These are phyloP conservation scores for Malus hybrid DNA, from an alignment of 331 rosid species.

Conservation along the genomic window DNA sequence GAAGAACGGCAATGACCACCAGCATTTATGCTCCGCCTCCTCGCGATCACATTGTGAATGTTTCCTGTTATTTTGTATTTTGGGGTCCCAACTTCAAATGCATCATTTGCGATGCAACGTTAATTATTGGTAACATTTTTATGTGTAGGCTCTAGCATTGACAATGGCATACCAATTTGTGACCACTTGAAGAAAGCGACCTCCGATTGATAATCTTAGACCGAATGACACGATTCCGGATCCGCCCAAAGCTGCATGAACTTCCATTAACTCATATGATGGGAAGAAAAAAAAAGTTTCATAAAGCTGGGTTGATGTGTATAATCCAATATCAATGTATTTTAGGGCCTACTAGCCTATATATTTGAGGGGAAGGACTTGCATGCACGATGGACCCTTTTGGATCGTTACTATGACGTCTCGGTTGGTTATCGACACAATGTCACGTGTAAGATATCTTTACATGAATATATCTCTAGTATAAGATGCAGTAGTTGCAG, in stretches of 20 bases:
- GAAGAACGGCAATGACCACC: slow-evolving; percentile 40
- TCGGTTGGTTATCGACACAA: neutral
- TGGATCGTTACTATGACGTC: neutral
- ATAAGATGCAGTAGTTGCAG: neutral
- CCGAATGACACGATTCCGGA: slow-evolving; percentile 33
- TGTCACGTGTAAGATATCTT: neutral
- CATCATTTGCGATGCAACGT: neutral
- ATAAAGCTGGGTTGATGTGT: neutral
- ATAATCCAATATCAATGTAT: neutral
- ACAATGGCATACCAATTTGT: slow-evolving; percentile 65
- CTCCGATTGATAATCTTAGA: slow-evolving; percentile 53
- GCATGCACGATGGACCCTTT: neutral
- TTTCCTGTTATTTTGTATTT: neutral
- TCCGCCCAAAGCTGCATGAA: slow-evolving; percentile 14
- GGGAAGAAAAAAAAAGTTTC: too few species aligned
- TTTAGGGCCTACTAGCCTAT: too few species aligned
- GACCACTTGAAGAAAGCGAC: slow-evolving; percentile 19
- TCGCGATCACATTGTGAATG: slow-evolving; percentile 40
- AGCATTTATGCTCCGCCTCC: slow-evolving; percentile 66
- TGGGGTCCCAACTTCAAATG: neutral
- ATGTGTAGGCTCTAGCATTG: slow-evolving; percentile 53
- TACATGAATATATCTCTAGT: too few species aligned
- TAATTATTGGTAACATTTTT: neutral
- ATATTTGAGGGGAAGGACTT: neutral
- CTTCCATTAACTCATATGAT: slow-evolving; percentile 17